These are phyloP conservation scores for Thielaviopsis populi DNA, from an alignment of 2,329 filamentous ascomycete genomes.

Conservation along the genomic window DNA sequence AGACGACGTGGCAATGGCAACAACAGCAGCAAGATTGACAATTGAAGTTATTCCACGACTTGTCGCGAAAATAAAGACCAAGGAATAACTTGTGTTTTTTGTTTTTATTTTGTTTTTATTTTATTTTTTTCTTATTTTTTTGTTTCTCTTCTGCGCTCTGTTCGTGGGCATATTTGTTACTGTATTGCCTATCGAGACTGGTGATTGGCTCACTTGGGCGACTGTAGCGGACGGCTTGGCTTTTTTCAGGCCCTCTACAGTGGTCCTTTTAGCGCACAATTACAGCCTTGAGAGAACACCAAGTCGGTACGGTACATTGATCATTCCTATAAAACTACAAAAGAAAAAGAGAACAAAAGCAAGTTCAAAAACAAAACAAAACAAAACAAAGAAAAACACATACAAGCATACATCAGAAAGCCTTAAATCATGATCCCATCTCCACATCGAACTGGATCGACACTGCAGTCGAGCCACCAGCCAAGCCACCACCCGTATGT, in stretches of 20 bases:
- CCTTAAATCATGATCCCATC: neutral
- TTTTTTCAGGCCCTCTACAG: too few species aligned
- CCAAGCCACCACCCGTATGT: neutral
- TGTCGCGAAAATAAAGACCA: neutral
- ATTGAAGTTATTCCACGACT: slow-evolving; percentile 30
- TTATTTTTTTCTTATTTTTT: too few species aligned
- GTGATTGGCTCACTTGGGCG: too few species aligned
- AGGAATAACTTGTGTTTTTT: neutral
- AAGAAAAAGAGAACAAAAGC: too few species aligned
- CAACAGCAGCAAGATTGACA: slow-evolving; percentile 35
- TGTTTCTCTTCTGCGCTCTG: too few species aligned
- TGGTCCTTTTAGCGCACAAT: too few species aligned
- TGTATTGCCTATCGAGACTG: too few species aligned
- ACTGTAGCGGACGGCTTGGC: too few species aligned
- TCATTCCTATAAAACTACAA: too few species aligned
- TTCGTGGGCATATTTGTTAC: too few species aligned
- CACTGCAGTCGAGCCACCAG: neutral
- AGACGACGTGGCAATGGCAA: slow-evolving; percentile 31
- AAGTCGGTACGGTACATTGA: too few species aligned
- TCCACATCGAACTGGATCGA: neutral
- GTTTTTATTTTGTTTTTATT: neutral
- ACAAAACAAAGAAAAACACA: neutral
- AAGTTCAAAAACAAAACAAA: neutral
- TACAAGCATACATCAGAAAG: neutral
- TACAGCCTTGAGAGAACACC: too few species aligned